Conservation (phyloP, 345 rosid species). For the Aquilaria yunnanensis region DNA sequence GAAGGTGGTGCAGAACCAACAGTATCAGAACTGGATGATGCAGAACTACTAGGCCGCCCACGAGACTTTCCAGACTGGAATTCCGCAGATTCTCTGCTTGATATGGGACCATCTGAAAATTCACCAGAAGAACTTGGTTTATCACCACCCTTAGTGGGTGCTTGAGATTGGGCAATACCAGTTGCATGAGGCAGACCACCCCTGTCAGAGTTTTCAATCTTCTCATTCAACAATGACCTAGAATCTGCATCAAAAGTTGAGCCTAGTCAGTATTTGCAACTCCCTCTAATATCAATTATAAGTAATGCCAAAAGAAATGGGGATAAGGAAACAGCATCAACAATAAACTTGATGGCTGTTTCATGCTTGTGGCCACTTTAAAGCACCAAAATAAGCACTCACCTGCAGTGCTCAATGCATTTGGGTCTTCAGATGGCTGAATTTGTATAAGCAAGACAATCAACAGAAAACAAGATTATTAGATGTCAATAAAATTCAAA, state of each 20-base stretch:
- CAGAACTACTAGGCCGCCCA: conserved; percentile 52
- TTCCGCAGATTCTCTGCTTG: conserved; percentile 35
- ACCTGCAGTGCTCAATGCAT: conserved; percentile 30
- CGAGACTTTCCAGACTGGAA: conserved; percentile 30
- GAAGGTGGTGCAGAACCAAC: conserved; percentile 33
- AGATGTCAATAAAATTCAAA: conserved; percentile 12
- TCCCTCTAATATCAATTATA: neutral
- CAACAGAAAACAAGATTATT: neutral
- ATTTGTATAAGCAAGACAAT: conserved; percentile 12
- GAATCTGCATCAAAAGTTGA: conserved; percentile 29
- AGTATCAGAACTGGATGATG: conserved; percentile 55
- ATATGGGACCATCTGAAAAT: conserved; percentile 27
- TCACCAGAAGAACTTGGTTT: conserved; percentile 36
- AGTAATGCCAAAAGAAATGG: neutral
- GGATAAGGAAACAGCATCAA: neutral
- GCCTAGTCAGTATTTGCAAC: conserved; percentile 1
- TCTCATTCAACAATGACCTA: conserved; percentile 18
- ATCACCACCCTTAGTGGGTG: conserved; percentile 32
- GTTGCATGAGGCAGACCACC: conserved; percentile 31
- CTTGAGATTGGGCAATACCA: conserved; percentile 23
- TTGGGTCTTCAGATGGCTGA: conserved; percentile 34
- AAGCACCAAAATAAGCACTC: conserved; percentile 12
- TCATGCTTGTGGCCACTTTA: too few relatives aligned
- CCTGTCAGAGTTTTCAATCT: conserved; percentile 34
- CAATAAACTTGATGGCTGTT: neutral